Percentiles rank a stretch among this genome's conserved stretches.
These are phyloP conservation scores for Neonectria hederae DNA, from an alignment of 2,329 filamentous ascomycete species.

Conservation along the genomic window DNA sequence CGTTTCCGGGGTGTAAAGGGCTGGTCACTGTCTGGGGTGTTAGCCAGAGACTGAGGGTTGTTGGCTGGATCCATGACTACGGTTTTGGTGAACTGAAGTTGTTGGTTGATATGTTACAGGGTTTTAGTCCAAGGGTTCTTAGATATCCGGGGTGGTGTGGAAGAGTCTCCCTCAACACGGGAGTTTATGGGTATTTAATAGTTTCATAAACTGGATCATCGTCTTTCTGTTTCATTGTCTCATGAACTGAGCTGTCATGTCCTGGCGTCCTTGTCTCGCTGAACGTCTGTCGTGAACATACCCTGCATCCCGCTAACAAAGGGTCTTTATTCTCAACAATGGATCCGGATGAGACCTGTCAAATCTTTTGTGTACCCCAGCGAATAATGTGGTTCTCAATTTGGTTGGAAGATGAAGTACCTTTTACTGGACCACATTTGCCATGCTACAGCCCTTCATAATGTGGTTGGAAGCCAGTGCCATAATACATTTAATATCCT, in stretches of 20 bases:
- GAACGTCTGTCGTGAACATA: not conserved
- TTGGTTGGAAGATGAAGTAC: too few relatives aligned
- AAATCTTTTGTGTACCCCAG: too few relatives aligned
- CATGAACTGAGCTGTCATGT: not conserved
- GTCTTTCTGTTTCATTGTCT: not conserved
- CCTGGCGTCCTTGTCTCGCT: not conserved
- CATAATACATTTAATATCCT: too few relatives aligned
- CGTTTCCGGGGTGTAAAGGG: not conserved
- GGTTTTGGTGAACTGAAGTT: not conserved
- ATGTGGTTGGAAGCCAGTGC: too few relatives aligned
- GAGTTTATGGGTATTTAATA: not conserved
- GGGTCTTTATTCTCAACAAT: not conserved
- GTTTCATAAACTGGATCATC: not conserved
- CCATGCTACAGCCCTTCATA: too few relatives aligned
- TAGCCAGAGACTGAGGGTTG: not conserved
- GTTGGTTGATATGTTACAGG: too few relatives aligned
- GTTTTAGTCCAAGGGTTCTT: too few relatives aligned
- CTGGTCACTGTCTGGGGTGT: not conserved
- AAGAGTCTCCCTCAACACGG: not conserved
- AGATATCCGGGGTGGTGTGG: not conserved
- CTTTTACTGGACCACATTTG: too few relatives aligned
- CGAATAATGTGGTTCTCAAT: too few relatives aligned
- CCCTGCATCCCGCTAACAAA: not conserved
- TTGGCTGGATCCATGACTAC: not conserved
- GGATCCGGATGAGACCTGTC: not conserved